Evolutionary conservation across 345 rosid species (phyloP).

Genomic region (Carallia pectinifolia): DNA sequence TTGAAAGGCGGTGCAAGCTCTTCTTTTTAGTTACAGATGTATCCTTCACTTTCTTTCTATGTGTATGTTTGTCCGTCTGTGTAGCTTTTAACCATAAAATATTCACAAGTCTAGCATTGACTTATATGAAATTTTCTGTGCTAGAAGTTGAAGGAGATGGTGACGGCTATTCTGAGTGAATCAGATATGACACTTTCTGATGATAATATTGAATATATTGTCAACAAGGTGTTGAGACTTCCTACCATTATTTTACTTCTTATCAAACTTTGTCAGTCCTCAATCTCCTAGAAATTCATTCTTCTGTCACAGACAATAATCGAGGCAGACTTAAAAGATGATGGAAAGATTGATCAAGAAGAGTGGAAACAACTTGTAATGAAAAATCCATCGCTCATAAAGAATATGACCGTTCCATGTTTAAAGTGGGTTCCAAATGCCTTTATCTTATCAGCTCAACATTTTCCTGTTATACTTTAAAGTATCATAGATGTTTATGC

Average conservation of each 20-base stretch:
- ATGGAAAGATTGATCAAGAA: constrained; percentile 73
- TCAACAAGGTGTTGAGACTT: constrained; percentile 49
- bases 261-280: no score
- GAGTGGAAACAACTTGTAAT: constrained; percentile 67
- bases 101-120: no score
- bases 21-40: no score
- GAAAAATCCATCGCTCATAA: constrained; percentile 57
- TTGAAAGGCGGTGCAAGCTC: no score
- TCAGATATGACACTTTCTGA: constrained; percentile 52
- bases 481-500: no score
- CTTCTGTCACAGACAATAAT: constrained; percentile 44
- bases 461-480: not conserved
- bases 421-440: constrained; percentile 41
- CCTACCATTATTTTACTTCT: no score
- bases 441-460: not conserved
- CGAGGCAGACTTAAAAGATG: constrained; percentile 60
- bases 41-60: no score
- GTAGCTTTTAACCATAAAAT: no score
- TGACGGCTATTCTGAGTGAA: constrained; percentile 64
- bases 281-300: no score
- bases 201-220: constrained; percentile 52
- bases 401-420: constrained; percentile 73
- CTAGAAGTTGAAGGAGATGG: constrained; percentile 69
- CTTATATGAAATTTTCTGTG: no score
- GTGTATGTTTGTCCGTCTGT: no score